Evolutionary conservation across 768 basidiomycete genomes (phyloP).

Genomic region (Chalciporus pseudorubinellus): DNA sequence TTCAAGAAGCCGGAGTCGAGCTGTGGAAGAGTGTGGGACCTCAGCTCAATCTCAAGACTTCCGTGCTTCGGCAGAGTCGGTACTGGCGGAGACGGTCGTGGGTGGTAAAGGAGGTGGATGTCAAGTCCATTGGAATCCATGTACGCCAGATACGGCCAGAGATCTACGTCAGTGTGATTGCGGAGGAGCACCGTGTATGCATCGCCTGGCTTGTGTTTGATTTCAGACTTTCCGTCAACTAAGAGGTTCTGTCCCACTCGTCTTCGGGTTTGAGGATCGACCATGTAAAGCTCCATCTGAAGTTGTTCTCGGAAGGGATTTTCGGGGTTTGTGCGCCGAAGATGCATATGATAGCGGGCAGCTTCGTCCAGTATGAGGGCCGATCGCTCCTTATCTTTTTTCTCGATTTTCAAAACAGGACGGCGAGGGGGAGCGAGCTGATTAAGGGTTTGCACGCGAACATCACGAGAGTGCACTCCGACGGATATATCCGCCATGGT

Average conservation of each 20-base stretch:
- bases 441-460: conserved; percentile 47
- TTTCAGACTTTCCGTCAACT: conserved; percentile 44
- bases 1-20: conserved; percentile 54
- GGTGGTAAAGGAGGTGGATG: conserved; percentile 55
- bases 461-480: conserved; percentile 37
- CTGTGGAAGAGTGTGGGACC: conserved; percentile 43
- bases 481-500: conserved; percentile 52
- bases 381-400: conserved; percentile 32
- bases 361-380: conserved; percentile 52
- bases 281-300: conserved; percentile 50
- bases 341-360: conserved; percentile 58
- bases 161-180: conserved; percentile 48
- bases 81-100: conserved; percentile 34
- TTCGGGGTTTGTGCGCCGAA: conserved; percentile 48
- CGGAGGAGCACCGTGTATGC: conserved; percentile 49
- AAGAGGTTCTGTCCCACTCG: conserved; percentile 47
- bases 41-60: conserved; percentile 37
- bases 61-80: conserved; percentile 46
- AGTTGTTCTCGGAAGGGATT: conserved; percentile 47
- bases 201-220: conserved; percentile 41
- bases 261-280: conserved; percentile 45
- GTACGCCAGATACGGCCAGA: conserved; percentile 63
- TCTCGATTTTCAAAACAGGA: conserved; percentile 38
- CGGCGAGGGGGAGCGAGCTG: conserved; percentile 38
- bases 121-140: conserved; percentile 57